These are phyloP conservation scores for Paxillus ammoniavirescens DNA, from an alignment of 768 basidiomycete genomes.

Conservation along the genomic window DNA sequence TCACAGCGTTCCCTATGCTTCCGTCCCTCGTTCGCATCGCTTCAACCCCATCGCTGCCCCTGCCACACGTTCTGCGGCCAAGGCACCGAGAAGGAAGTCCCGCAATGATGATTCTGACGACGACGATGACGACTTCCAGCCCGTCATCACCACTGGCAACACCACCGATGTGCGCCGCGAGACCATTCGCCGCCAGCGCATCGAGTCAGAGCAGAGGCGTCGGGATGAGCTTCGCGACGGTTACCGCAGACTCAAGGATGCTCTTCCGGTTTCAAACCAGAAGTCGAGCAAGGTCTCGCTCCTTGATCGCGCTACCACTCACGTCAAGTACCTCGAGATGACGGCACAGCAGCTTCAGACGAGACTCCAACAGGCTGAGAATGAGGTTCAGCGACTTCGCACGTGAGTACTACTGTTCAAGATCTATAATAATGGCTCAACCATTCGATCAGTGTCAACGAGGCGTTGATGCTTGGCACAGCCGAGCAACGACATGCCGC, in stretches of 20 bases:
- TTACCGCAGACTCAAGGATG: constrained; percentile 87
- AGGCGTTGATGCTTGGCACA: constrained; percentile 85
- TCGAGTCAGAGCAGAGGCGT: constrained; percentile 90
- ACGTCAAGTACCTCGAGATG: constrained; percentile 85
- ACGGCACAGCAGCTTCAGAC: constrained; percentile 73
- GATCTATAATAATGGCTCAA: background rate
- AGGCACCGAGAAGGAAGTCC: constrained; percentile 43
- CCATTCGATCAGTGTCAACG: constrained; percentile 57
- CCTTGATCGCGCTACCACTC: constrained; percentile 83
- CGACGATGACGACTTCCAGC: constrained; percentile 73
- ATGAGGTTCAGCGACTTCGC: constrained; percentile 78
- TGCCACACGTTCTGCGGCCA: constrained; percentile 52
- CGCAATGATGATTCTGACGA: constrained; percentile 72
- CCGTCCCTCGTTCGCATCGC: constrained; percentile 72
- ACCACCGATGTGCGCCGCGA: constrained; percentile 76
- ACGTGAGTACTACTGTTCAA: constrained; percentile 34
- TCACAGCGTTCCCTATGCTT: constrained; percentile 51
- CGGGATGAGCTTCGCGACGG: constrained; percentile 92
- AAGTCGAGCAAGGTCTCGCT: constrained; percentile 91
- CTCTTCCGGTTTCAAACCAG: constrained; percentile 86
- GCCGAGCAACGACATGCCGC: constrained; percentile 69
- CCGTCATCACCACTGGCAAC: constrained; percentile 40
- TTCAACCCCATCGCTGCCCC: constrained; percentile 69
- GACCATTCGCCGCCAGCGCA: constrained; percentile 88
- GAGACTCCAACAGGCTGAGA: constrained; percentile 74